Base-by-base conservation (phyloP, 352 stramenopile genomes). In the Plasmopara viticola region DNA sequence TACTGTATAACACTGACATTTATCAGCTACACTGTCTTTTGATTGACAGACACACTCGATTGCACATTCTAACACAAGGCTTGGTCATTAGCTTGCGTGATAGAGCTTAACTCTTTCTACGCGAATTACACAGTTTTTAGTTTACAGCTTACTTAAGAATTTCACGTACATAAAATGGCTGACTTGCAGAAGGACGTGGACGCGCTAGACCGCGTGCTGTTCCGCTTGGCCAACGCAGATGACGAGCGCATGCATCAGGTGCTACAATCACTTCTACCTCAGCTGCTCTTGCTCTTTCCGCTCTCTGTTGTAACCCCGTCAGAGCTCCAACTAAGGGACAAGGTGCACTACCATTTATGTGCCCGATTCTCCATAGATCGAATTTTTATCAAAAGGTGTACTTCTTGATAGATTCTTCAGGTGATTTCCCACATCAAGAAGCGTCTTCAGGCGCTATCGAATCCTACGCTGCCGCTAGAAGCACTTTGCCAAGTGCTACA, bases 381-480 rank as follows among this genome's bases (percentile, higher is more conserved):
- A 49, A 0, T 25, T n/a, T 25, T 25, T 30, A 14, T 4, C 3
- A 49, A 49, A 20, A 44, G 40, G n/a, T 31, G 48, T 51, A 40
- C 7, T 42, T 43, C 35, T 58, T 9, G 0, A 8, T 37, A 92
- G 81, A 78, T 92, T 46, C 43, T 92, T 13, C 68, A 87, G 54
- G 78, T 89, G 51, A 49, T 92, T 28, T 51, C 73, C 15, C 82
- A 92, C 44, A 62, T 92, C 41, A 86, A 87, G 55, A 88, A 77
- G 37, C 74, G 82, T 7, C 67, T 92, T 0, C 66, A 81, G 37
- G 72, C 73, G n/a, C 58, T 90, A 20, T n/a, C 51, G 8, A 33
- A 39, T 42, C 76, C 77, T 18, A 46, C 51, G 31, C 48, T 92
- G 34, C 81, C 81, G n/a, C 51, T 88, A 28, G 48, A 62, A 10